Conservation (phyloP, 352 stramenopile genomes). For the Globisporangium yorkense region DNA sequence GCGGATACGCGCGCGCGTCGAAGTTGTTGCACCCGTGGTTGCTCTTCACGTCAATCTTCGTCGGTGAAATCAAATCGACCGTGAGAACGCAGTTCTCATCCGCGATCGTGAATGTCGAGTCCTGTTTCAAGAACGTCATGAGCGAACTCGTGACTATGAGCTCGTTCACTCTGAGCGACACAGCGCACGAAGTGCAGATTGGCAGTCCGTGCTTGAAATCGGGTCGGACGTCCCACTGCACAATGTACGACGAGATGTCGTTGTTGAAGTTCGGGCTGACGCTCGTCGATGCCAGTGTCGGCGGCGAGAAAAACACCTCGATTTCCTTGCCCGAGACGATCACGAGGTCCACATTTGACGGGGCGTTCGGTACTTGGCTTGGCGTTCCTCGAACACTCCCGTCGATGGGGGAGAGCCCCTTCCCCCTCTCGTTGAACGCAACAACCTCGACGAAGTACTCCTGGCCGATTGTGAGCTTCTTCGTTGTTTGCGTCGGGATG, state of each 20-base stretch:
- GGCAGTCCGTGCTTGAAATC: slow-evolving; percentile 62
- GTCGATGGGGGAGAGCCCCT: slow-evolving; percentile 33
- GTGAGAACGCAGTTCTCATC: slow-evolving; percentile 44
- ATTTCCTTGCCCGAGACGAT: slow-evolving; percentile 87
- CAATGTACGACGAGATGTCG: slow-evolving; percentile 84
- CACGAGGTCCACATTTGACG: slow-evolving; percentile 80
- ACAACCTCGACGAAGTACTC: slow-evolving; percentile 77
- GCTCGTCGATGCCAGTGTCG: slow-evolving; percentile 38
- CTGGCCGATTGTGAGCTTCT: slow-evolving; percentile 50
- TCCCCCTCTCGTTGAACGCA: slow-evolving; percentile 72
- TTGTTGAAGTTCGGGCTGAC: slow-evolving; percentile 68
- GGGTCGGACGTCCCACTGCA: slow-evolving; percentile 81
- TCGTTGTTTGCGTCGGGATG: slow-evolving; percentile 46
- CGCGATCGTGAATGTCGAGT: slow-evolving; percentile 46
- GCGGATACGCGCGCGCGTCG: slow-evolving; percentile 30
- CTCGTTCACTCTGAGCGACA: slow-evolving; percentile 27
- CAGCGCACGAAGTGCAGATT: slow-evolving; percentile 43
- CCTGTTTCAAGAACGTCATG: slow-evolving; percentile 17
- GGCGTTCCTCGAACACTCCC: slow-evolving; percentile 42
- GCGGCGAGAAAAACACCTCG: slow-evolving; percentile 88
- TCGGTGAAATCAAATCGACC: slow-evolving; percentile 19
- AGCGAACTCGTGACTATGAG: slow-evolving; percentile 36
- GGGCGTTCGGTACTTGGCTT: slow-evolving; percentile 81
- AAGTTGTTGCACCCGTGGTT: slow-evolving; percentile 41
- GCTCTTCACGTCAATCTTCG: slow-evolving; percentile 21